phyloP scores from a whole-genome alignment of 2,329 filamentous ascomycete species.

The Exophiala sp. region DNA sequence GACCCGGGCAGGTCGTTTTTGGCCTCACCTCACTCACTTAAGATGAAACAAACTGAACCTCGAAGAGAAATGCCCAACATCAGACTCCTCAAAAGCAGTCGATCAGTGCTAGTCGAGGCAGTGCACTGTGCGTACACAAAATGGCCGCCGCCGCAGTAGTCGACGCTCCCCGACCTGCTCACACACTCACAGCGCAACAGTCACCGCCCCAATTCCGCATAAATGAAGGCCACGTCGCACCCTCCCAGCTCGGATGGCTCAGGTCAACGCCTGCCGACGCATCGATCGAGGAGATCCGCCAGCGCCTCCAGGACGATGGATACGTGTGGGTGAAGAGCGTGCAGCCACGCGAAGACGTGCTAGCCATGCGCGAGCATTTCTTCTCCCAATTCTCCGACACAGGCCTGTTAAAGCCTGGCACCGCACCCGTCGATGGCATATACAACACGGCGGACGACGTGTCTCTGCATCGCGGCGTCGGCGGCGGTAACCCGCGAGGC shows the following conservation, averaged over 20 bases:
- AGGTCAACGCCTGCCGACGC: slow-evolving; percentile 32
- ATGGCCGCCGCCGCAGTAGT: not conserved
- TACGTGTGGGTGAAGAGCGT: slow-evolving; percentile 43
- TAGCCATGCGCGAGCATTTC: slow-evolving; percentile 40
- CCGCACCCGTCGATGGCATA: slow-evolving; percentile 39
- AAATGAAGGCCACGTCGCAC: slow-evolving; percentile 22
- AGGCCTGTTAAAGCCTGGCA: slow-evolving; percentile 38
- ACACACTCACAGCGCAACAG: not conserved
- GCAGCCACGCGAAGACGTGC: slow-evolving; percentile 41
- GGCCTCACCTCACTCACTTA: not conserved
- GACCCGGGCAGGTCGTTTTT: not conserved
- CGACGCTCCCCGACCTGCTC: not conserved
- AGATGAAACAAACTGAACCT: not conserved
- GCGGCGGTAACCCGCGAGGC: slow-evolving; percentile 30
- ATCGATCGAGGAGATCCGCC: slow-evolving; percentile 38
- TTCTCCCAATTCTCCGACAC: slow-evolving; percentile 39
- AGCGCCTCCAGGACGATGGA: slow-evolving; percentile 37
- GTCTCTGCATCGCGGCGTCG: slow-evolving; percentile 35
- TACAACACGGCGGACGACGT: slow-evolving; percentile 38
- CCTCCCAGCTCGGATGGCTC: slow-evolving; percentile 33
- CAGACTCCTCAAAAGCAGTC: not conserved
- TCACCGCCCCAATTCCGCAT: not conserved
- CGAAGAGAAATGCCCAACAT: not conserved
- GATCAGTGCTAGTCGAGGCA: not conserved
- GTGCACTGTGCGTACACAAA: not conserved